Evolutionary conservation across 2,329 filamentous ascomycete genomes (phyloP).

Genomic region (Ophiostoma ulmi): DNA sequence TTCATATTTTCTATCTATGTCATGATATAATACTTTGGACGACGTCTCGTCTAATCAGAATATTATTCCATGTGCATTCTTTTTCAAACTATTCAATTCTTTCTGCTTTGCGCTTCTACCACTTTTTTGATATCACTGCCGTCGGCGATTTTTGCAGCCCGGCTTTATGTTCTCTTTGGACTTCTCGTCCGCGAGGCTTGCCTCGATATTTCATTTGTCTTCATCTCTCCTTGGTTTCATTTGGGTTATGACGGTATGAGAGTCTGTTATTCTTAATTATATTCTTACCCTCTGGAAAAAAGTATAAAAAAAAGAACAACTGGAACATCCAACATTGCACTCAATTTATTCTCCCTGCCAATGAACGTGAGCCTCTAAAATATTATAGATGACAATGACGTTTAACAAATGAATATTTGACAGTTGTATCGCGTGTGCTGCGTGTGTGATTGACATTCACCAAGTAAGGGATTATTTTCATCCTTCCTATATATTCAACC

Average conservation of each 20-base stretch:
- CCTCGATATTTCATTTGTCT: not conserved
- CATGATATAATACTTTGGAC: not conserved
- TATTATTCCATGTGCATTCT: not conserved
- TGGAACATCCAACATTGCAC: conserved; percentile 28
- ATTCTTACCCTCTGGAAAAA: not conserved
- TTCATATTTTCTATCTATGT: not conserved
- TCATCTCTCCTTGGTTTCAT: not conserved
- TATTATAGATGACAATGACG: not conserved
- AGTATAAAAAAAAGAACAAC: conserved; percentile 16
- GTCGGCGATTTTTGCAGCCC: not conserved
- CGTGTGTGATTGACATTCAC: not conserved
- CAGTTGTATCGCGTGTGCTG: not conserved
- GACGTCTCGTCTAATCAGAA: too few relatives aligned
- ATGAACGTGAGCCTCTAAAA: not conserved
- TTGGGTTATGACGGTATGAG: not conserved
- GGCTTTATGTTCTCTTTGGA: not conserved
- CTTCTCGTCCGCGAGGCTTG: not conserved
- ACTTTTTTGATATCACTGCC: conserved; percentile 11
- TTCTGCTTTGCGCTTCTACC: not conserved
- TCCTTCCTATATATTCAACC: not conserved
- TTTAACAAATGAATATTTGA: not conserved
- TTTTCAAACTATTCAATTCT: not conserved
- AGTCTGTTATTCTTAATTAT: conserved; percentile 7
- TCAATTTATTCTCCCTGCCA: conserved; percentile 17
- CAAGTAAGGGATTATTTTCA: not conserved